Base-by-base conservation (phyloP, 2,329 filamentous ascomycete genomes). In the Pseudocercospora ulei region DNA sequence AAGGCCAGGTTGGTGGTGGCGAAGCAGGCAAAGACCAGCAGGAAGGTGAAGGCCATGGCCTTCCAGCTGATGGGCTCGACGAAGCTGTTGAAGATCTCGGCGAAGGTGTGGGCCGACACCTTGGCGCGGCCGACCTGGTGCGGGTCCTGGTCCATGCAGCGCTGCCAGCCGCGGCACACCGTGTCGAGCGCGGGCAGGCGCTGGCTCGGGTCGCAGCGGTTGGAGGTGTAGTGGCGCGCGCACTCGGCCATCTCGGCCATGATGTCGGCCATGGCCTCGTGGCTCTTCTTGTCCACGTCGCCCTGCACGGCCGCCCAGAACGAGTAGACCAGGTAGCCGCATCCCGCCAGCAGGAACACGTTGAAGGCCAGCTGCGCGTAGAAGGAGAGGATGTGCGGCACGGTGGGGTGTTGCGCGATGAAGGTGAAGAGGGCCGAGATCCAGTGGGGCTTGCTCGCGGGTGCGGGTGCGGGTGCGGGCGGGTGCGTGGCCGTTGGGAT, bases 71-170 rank as follows among this genome's bases (percentile, higher is more conserved):
- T 87, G 4, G 83, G 78, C 53, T 93, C 85, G 3, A 93, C 79
- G 60, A 96, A 95, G 54, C 81, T 80, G 59, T 96, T 95, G 62
- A 96, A 80, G 25, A 98, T 93, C 56, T 85, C 77, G 1, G 88
- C 88, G 57, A 95, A 82, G 16, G 87, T 90, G 56, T 83, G 80
- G 3, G 85, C 87, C 11, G 81, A 84, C 24, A 94, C 76, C 54
- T 79, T 80, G 26, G 88, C 80, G 23, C 80, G 72, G 50, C 83
- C 86, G 39, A 94, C 76, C 39, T 76, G 76, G 28, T 78, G 71
- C 0, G 86, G 79, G 55, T 95, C 83, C 49, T 80, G 76, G 49
- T 79, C 77, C 84, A 94, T 94, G 63, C 90, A 96, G 19, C 75
- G 68, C 48, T 80, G 77, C 88, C 88, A 96, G 46, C 79, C 74